phyloP scores from a whole-genome alignment of 768 basidiomycete genomes.

The Tephrocybe sp. region DNA sequence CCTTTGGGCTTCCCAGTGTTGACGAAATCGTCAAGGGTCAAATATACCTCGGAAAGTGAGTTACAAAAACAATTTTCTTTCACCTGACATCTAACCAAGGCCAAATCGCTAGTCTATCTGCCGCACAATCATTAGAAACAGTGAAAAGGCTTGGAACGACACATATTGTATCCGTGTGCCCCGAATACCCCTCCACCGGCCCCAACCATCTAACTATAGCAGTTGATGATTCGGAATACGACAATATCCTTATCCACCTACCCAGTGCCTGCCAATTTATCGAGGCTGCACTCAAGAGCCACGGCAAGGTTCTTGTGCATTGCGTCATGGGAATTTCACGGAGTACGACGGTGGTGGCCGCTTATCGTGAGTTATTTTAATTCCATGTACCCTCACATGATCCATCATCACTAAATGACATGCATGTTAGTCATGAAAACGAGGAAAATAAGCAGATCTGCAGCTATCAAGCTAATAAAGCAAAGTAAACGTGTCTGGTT shows the following conservation, averaged over 20 bases:
- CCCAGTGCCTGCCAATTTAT: slow-evolving; percentile 62
- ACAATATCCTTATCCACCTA: slow-evolving; percentile 62
- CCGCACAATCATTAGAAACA: slow-evolving; percentile 30
- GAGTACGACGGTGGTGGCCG: slow-evolving; percentile 58
- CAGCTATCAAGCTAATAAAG: slow-evolving; percentile 48
- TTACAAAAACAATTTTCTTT: slow-evolving; percentile 5
- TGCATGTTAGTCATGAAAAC: slow-evolving; percentile 33
- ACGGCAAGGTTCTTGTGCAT: slow-evolving; percentile 65
- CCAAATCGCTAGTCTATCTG: slow-evolving; percentile 31
- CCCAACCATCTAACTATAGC: slow-evolving; percentile 38
- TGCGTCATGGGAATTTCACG: slow-evolving; percentile 74
- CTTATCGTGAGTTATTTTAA: slow-evolving; percentile 43
- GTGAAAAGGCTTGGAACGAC: slow-evolving; percentile 40
- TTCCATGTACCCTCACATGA: slow-evolving; percentile 4
- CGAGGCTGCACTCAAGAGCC: slow-evolving; percentile 46
- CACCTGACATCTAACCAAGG: neutral
- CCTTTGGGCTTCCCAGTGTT: slow-evolving; percentile 21
- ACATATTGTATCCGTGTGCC: slow-evolving; percentile 56
- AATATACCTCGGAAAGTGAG: slow-evolving; percentile 43
- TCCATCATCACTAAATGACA: neutral
- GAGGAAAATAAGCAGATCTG: slow-evolving; percentile 35
- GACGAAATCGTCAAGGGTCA: slow-evolving; percentile 36
- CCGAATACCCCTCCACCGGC: slow-evolving; percentile 45
- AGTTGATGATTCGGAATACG: slow-evolving; percentile 45
- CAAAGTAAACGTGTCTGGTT: slow-evolving; percentile 35